A percentile compares a stretch with the other conserved stretches of the same genome.
These are phyloP conservation scores for Neurospora tetraspora DNA, from an alignment of 495 filamentous ascomycete genomes.

Conservation along the genomic window DNA sequence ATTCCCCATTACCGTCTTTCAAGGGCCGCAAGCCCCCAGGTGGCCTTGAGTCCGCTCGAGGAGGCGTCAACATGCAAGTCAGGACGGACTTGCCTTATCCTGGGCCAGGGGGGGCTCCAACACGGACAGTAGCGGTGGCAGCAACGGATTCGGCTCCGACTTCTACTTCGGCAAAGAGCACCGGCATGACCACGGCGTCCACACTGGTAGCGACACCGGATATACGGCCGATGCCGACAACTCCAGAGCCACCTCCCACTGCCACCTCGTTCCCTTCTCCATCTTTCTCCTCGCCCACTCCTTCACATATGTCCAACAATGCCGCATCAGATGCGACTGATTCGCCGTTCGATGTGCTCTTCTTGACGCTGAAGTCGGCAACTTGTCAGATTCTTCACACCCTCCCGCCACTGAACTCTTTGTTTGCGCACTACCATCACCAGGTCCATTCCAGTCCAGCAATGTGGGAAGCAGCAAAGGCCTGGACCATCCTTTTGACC, in stretches of 20 bases:
- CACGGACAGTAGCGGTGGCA: not conserved
- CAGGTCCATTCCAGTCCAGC: slow-evolving; percentile 23
- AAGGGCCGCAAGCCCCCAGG: not conserved
- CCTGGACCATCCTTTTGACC: slow-evolving; percentile 54
- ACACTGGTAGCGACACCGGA: not conserved
- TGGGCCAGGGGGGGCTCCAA: not conserved
- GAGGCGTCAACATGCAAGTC: slow-evolving; percentile 10
- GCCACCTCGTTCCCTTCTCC: not conserved
- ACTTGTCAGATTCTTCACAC: slow-evolving; percentile 52
- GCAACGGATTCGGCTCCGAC: not conserved
- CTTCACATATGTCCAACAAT: slow-evolving; percentile 8
- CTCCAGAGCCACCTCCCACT: not conserved
- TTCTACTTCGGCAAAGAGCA: not conserved
- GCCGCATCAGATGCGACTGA: slow-evolving; percentile 55
- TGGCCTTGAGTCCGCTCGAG: not conserved
- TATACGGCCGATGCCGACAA: not conserved
- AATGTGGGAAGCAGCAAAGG: slow-evolving; percentile 37
- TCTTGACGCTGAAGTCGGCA: slow-evolving; percentile 52
- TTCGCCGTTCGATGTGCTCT: slow-evolving; percentile 66
- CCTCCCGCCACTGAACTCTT: slow-evolving; percentile 50
- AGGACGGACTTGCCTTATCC: slow-evolving; percentile 16
- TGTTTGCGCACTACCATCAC: slow-evolving; percentile 44
- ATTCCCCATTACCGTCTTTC: not conserved
- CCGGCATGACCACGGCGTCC: not conserved
- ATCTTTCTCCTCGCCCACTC: not conserved